These are phyloP conservation scores for Solanum chacoense DNA, from an alignment of 305 asterid species.

Conservation along the genomic window DNA sequence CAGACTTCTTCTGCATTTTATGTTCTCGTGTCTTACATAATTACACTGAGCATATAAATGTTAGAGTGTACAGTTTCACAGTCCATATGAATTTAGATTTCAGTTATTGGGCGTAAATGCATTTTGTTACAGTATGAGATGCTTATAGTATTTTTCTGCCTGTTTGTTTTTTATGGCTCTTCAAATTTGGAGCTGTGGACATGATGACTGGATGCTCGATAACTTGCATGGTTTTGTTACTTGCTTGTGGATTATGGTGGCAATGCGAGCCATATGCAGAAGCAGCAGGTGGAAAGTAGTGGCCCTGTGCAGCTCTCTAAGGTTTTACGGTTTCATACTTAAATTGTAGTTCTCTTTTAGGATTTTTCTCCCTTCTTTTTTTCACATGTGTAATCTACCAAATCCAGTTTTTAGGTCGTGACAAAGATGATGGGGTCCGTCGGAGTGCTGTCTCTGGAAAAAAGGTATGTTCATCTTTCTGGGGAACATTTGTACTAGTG, in stretches of 20 bases:
- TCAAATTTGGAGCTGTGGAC: slow-evolving; percentile 95
- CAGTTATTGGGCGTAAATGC: not conserved
- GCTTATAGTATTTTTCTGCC: slow-evolving; percentile 65
- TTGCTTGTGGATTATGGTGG: slow-evolving; percentile 56
- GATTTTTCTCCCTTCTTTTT: not conserved
- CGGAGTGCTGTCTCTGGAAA: slow-evolving; percentile 97
- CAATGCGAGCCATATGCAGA: slow-evolving; percentile 77
- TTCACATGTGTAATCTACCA: slow-evolving; percentile 6
- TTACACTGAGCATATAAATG: not conserved
- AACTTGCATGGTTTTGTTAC: slow-evolving; percentile 43
- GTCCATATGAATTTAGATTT: not conserved
- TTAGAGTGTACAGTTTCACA: not conserved
- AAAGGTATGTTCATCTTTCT: slow-evolving; percentile 36
- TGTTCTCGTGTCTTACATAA: not conserved
- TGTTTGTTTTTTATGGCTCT: slow-evolving; percentile 60
- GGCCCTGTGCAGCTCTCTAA: slow-evolving; percentile 96
- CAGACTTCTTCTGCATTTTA: not conserved
- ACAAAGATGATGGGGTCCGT: slow-evolving; percentile 72
- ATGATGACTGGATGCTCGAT: slow-evolving; percentile 49
- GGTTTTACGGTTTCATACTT: slow-evolving; percentile 21
- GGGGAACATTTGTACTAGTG: not conserved
- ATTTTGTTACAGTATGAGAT: slow-evolving; percentile 8
- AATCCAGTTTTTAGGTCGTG: slow-evolving; percentile 66
- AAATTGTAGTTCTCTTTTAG: not conserved
- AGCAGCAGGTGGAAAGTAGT: slow-evolving; percentile 61